These are phyloP conservation scores for Elongisporangium undulatum DNA, from an alignment of 352 stramenopile species.

Conservation along the genomic window DNA sequence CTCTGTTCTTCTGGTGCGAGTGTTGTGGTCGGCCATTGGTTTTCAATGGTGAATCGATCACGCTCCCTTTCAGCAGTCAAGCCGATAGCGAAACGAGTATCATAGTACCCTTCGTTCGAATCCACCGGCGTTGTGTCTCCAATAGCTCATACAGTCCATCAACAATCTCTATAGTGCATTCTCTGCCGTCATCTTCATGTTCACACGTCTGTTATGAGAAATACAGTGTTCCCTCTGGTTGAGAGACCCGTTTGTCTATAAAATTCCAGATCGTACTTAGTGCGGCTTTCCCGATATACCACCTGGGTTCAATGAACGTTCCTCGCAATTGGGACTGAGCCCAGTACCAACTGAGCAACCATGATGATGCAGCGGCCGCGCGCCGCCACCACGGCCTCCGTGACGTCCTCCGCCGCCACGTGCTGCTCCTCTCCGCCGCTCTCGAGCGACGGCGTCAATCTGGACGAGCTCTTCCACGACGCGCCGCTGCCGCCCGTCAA, in stretches of 20 bases:
- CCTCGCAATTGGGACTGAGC: neutral
- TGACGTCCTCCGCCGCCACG: conserved; percentile 1
- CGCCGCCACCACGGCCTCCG: conserved; percentile 14
- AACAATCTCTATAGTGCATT: neutral
- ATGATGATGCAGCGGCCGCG: conserved; percentile 14
- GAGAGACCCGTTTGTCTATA: neutral
- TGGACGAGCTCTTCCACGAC: neutral
- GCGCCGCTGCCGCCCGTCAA: conserved; percentile 21
- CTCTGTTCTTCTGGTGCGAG: conserved; percentile 32
- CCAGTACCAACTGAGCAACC: neutral
- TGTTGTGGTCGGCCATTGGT: conserved; percentile 72
- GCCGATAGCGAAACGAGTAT: conserved; percentile 55
- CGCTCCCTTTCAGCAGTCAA: conserved; percentile 46
- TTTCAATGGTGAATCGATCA: conserved; percentile 63
- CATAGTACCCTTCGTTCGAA: conserved; percentile 76
- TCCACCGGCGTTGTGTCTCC: conserved; percentile 74
- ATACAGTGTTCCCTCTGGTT: neutral
- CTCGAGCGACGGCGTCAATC: neutral
- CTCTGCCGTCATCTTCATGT: neutral
- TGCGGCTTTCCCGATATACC: neutral
- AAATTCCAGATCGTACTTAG: neutral
- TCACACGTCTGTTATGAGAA: neutral
- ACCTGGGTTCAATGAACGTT: neutral
- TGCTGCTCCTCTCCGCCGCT: neutral
- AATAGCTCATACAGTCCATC: conserved; percentile 54